Conservation (phyloP, 176 grass and related monocot species). For the Thalia dealbata region DNA sequence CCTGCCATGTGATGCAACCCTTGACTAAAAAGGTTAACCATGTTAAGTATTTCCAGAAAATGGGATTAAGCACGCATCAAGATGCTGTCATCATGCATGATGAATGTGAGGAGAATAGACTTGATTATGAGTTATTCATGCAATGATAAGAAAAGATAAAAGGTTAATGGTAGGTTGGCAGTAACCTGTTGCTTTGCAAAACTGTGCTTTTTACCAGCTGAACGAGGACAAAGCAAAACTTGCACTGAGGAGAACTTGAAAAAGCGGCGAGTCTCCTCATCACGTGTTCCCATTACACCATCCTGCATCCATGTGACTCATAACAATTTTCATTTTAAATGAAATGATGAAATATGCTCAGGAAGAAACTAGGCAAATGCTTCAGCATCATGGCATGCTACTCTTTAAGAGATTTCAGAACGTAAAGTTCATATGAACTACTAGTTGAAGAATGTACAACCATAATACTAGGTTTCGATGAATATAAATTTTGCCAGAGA, state of each 20-base stretch:
- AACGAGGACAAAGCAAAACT: slow-evolving; percentile 67
- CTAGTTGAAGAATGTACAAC: background rate
- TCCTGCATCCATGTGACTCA: slow-evolving; percentile 26
- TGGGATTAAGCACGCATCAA: background rate
- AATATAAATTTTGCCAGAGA: too few relatives aligned
- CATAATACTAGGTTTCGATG: background rate
- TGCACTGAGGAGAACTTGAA: slow-evolving; percentile 93
- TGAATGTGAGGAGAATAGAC: background rate
- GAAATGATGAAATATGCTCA: background rate
- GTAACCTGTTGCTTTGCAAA: slow-evolving; percentile 80
- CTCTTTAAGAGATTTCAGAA: background rate
- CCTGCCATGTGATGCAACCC: background rate
- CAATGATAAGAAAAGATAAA: background rate
- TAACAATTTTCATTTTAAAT: background rate
- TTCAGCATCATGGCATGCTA: background rate
- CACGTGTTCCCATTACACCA: slow-evolving; percentile 66
- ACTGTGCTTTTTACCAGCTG: slow-evolving; percentile 70
- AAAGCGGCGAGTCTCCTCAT: slow-evolving; percentile 65
- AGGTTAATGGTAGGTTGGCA: background rate
- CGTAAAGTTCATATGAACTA: too few relatives aligned
- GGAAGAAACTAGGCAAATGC: background rate
- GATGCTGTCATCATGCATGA: background rate
- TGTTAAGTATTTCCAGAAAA: background rate
- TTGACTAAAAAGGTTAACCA: background rate
- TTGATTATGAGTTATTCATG: background rate